These are phyloP conservation scores for Jatropha podagrica DNA, from an alignment of 441 rosid genomes.

Conservation along the genomic window DNA sequence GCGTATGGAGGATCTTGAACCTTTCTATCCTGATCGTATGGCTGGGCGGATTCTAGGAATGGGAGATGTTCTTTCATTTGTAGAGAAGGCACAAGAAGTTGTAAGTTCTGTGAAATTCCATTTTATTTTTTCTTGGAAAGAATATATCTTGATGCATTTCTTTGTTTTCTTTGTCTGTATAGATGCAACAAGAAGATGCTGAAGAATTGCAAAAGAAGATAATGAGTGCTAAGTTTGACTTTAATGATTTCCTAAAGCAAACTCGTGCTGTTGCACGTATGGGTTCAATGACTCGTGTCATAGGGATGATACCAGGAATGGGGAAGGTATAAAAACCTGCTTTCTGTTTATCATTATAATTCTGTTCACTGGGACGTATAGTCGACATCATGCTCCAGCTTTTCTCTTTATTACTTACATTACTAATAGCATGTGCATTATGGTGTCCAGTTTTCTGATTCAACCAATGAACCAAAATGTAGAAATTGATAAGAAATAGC, in stretches of 20 bases:
- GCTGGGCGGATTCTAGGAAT: slow-evolving; percentile 97
- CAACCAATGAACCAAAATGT: background rate
- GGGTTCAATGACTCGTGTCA: slow-evolving; percentile 94
- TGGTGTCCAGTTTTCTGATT: background rate
- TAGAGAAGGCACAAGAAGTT: slow-evolving; percentile 97
- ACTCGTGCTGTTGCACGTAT: slow-evolving; percentile 95
- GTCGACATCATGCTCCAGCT: background rate
- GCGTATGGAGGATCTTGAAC: slow-evolving; percentile 97
- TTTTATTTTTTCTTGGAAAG: slow-evolving; percentile 12
- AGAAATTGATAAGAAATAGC: background rate
- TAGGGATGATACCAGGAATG: slow-evolving; percentile 99
- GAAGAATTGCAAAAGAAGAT: slow-evolving; percentile 98
- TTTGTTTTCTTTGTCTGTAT: slow-evolving; percentile 22
- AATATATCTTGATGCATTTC: slow-evolving; percentile 7
- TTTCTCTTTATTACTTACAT: background rate
- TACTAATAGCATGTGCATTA: background rate
- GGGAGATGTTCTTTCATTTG: slow-evolving; percentile 98
- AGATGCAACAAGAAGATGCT: slow-evolving; percentile 99
- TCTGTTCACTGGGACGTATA: background rate
- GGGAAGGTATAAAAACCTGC: slow-evolving; percentile 55
- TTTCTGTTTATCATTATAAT: slow-evolving; percentile 16
- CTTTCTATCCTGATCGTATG: slow-evolving; percentile 97
- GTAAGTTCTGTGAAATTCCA: slow-evolving; percentile 47
- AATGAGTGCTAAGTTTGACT: slow-evolving; percentile 95
- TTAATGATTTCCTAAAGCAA: slow-evolving; percentile 96